phyloP scores from a whole-genome alignment of 148 eudicot genomes.

The Salicornia ramosissima region DNA sequence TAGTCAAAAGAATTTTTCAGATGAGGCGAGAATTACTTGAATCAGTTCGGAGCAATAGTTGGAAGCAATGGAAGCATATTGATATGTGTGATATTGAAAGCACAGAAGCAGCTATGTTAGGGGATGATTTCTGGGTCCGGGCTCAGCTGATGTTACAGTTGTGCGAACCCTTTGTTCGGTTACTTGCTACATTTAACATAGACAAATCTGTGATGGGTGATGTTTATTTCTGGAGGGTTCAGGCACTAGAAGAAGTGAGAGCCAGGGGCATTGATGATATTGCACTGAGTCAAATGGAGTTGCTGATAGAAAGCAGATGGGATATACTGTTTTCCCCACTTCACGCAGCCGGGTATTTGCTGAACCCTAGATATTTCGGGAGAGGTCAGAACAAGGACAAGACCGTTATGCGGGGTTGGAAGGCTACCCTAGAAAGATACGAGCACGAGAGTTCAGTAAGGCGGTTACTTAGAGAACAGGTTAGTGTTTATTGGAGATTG shows the following conservation, averaged over 20 bases:
- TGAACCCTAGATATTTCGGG: slow-evolving; percentile 35
- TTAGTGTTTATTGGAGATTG: slow-evolving; percentile 24
- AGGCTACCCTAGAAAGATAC: slow-evolving; percentile 33
- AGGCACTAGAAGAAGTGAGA: slow-evolving; percentile 29
- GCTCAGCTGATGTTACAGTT: slow-evolving; percentile 28
- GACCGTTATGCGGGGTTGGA: slow-evolving; percentile 31
- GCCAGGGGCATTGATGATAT: slow-evolving; percentile 18
- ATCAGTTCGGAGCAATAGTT: slow-evolving; percentile 28
- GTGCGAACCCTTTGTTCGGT: slow-evolving; percentile 32
- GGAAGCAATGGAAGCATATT: slow-evolving; percentile 30
- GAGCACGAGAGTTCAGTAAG: slow-evolving; percentile 29
- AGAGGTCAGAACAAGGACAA: slow-evolving; percentile 31
- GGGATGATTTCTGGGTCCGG: slow-evolving; percentile 30
- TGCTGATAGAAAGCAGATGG: slow-evolving; percentile 35
- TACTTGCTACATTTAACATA: slow-evolving; percentile 23
- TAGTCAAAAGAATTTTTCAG: slow-evolving; percentile 23
- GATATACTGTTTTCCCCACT: slow-evolving; percentile 39
- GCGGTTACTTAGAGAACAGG: slow-evolving; percentile 29
- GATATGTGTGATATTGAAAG: slow-evolving; percentile 8
- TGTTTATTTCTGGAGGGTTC: slow-evolving; percentile 33
- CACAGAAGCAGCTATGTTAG: slow-evolving; percentile 26
- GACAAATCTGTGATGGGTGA: slow-evolving; percentile 37
- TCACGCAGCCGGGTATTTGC: slow-evolving; percentile 35
- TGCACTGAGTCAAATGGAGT: slow-evolving; percentile 35
- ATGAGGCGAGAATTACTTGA: slow-evolving; percentile 19